Percentiles rank a stretch among this genome's conserved stretches.
phyloP scores from a whole-genome alignment of 129 eudicot genomes.

The Calendula officinalis region DNA sequence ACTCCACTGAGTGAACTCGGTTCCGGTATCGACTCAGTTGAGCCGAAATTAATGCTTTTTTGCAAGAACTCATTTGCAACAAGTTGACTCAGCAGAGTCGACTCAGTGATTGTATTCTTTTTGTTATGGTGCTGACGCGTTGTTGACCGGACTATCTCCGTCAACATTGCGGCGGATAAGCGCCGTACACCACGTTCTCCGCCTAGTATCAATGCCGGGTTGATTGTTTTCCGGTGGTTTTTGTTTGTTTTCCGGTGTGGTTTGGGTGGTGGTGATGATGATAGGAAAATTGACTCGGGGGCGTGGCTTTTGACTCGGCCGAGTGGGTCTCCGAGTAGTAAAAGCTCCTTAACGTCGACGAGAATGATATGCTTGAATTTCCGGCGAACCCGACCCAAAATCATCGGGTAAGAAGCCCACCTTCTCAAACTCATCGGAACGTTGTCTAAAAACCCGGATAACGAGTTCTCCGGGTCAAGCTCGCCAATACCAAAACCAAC shows the following conservation, averaged over 20 bases:
- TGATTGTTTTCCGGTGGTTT: constrained; percentile 27
- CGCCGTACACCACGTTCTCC: constrained; percentile 78
- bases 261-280: constrained; percentile 14
- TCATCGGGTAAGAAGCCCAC: constrained; percentile 86
- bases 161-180: constrained; percentile 59
- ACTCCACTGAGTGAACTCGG: constrained; percentile 56
- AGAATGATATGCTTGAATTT: constrained; percentile 59
- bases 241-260: constrained; percentile 46
- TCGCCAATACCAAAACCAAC: constrained; percentile 70
- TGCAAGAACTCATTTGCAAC: constrained; percentile 46
- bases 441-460: constrained; percentile 68
- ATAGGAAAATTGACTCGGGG: constrained; percentile 60
- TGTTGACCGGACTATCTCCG: constrained; percentile 56
- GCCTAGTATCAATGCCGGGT: constrained; percentile 54
- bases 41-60: constrained; percentile 48
- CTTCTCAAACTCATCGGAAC: constrained; percentile 64
- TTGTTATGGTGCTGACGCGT: constrained; percentile 59
- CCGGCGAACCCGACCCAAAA: constrained; percentile 69
- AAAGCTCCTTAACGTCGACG: constrained; percentile 55
- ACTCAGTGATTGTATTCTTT: constrained; percentile 60
- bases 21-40: constrained; percentile 59
- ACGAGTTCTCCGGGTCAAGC: constrained; percentile 81
- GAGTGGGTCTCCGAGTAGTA: constrained; percentile 76
- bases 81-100: constrained; percentile 65
- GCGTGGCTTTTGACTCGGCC: constrained; percentile 53